phyloP scores from a whole-genome alignment of 306 rosid species.

The Castanopsis chinensis region DNA sequence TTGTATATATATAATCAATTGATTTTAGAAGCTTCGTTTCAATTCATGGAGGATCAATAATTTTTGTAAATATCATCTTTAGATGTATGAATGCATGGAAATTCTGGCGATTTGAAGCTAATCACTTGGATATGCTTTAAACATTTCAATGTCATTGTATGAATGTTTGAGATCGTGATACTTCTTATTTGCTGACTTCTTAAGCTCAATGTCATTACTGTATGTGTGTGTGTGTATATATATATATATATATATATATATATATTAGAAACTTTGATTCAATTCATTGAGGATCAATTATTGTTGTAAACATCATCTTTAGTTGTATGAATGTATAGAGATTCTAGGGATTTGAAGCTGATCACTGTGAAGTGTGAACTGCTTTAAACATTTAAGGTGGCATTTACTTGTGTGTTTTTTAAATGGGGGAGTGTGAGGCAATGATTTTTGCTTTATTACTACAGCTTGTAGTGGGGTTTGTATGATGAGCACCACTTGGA shows the following conservation, averaged over 20 bases:
- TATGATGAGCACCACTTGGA: slow-evolving; percentile 84
- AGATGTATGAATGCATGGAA: not conserved
- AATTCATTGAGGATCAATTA: not conserved
- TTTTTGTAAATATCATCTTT: not conserved
- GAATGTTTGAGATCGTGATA: not conserved
- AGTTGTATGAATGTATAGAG: not conserved
- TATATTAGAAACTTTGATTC: not conserved
- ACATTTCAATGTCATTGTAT: too few relatives aligned
- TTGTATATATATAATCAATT: not conserved
- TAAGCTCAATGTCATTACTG: not conserved
- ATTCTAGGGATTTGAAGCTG: not conserved
- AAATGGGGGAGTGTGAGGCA: not conserved
- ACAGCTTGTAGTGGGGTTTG: slow-evolving; percentile 67
- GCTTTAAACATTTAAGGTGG: too few relatives aligned
- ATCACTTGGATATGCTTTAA: not conserved
- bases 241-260: not conserved
- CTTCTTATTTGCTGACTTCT: too few relatives aligned
- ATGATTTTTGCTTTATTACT: not conserved
- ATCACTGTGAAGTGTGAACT: not conserved
- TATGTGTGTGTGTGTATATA: too few relatives aligned
- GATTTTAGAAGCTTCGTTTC: too few relatives aligned
- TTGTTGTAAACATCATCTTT: not conserved
- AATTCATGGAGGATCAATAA: not conserved
- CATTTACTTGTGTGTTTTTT: not conserved
- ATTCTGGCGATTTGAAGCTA: not conserved